Evolutionary conservation across 257 asterid genomes (phyloP), one percentile per base, ranked within the genome.

Genomic region (Gardenia jasminoides): DNA sequence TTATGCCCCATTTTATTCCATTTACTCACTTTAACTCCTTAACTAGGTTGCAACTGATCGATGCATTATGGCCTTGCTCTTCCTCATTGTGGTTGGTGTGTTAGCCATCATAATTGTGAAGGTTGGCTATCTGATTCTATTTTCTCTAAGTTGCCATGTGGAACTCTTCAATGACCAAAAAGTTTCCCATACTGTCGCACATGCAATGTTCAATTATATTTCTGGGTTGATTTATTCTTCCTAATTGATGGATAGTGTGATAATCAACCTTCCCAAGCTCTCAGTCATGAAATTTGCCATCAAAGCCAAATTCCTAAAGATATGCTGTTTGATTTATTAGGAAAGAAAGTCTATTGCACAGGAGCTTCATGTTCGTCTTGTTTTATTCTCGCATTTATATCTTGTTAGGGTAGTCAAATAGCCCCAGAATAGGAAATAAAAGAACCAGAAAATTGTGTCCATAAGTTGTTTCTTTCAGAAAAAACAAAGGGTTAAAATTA

Each of bases 41-140:
- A 59, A 78, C 75, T 86, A 95, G 99, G 95, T 95, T 89, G 99
- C 99, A 71, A 95, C 99, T 89, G 99, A 95, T 76, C 88, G 92
- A 78, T 95, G 99, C 83, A 95, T 95, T 84, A 95, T 95, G 99
- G 91, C 85, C 79, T 84, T 95, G 82, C 98, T 95, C 78, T 89
- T 92, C 87, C 93, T 95, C 80, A 93, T 93, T 75, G 98, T 95
- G 82, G n/a, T 84, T 70, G 99, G 99, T 83, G 99, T 95, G 77
- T 59, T 95, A 75, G 85, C 99, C 62, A 87, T 93, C 87, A 93
- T 95, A 47, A 91, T 95, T 75, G 98, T 95, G 64, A 95, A 95
- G 99, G 99, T 94, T 69, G 70, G 91, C 39, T 78, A 26, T 62
- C 77, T 72, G 44, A 78, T 58, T 47, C 48, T 58, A 26, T 39